phyloP scores from a whole-genome alignment of 257 asterid species.

The Solanum acaule region DNA sequence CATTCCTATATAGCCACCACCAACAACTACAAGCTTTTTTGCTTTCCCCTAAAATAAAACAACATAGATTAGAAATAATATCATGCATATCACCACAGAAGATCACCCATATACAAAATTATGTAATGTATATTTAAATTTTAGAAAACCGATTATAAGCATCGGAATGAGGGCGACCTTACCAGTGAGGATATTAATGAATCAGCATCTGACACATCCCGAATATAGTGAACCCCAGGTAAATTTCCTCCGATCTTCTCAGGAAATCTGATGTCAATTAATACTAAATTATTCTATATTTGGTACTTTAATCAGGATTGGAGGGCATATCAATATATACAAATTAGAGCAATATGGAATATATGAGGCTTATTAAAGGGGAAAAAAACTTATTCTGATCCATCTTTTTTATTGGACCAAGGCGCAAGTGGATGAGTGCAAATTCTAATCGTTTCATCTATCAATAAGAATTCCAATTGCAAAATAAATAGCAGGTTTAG shows the following conservation, averaged over 20 bases:
- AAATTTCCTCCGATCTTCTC: constrained; percentile 89
- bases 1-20: constrained; percentile 99
- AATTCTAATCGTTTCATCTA: background rate
- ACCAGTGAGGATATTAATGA: constrained; percentile 80
- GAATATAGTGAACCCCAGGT: constrained; percentile 84
- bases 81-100: background rate
- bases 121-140: background rate
- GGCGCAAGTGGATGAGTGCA: background rate
- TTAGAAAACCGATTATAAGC: background rate
- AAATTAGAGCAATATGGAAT: background rate
- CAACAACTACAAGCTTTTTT: constrained; percentile 75
- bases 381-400: background rate
- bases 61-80: background rate
- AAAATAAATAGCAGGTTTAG: background rate
- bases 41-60: constrained; percentile 54
- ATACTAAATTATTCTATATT: background rate
- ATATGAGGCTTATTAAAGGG: background rate
- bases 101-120: background rate
- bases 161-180: background rate
- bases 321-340: background rate
- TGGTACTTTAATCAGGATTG: background rate
- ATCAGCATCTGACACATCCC: constrained; percentile 95
- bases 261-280: constrained; percentile 57
- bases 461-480: background rate
- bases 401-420: background rate